Conservation (phyloP, 805 yeast species). For the Myxozyma nipponensis region DNA sequence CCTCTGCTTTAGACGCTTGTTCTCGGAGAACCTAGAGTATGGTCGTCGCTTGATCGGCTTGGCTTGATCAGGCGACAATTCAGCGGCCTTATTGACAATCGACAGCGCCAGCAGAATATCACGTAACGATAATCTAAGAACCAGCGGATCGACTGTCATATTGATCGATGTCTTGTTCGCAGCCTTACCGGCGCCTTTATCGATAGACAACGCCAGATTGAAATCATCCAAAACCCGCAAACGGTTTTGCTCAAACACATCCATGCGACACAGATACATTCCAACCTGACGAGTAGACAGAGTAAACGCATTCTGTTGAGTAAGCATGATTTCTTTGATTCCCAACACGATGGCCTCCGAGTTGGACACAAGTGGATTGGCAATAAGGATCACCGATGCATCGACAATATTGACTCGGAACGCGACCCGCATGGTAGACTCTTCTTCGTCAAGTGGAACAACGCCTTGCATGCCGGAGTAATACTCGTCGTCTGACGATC, state of each 20-base stretch:
- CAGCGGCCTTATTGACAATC: constrained; percentile 69
- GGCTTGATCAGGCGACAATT: constrained; percentile 38
- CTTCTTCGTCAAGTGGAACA: constrained; percentile 13
- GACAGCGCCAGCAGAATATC: constrained; percentile 78
- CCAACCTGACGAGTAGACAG: constrained; percentile 76
- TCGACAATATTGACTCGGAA: constrained; percentile 63
- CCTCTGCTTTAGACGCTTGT: constrained; percentile 19
- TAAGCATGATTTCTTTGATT: constrained; percentile 68
- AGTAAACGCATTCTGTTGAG: constrained; percentile 64
- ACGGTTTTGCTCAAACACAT: constrained; percentile 54
- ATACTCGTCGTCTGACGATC: not conserved
- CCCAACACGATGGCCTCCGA: constrained; percentile 90
- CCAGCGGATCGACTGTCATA: constrained; percentile 70
- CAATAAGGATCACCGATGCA: constrained; percentile 72
- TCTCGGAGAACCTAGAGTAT: constrained; percentile 27
- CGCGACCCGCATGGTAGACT: constrained; percentile 25
- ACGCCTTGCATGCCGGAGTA: constrained; percentile 9
- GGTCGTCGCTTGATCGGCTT: constrained; percentile 17
- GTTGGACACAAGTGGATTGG: constrained; percentile 63
- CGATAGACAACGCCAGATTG: constrained; percentile 69
- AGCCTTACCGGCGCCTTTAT: constrained; percentile 60
- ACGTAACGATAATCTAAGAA: constrained; percentile 76
- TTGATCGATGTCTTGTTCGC: constrained; percentile 60
- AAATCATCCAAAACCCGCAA: constrained; percentile 85
- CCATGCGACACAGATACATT: constrained; percentile 78